phyloP scores from a whole-genome alignment of 1,139 yeast species.

The Candida sanyaensis region DNA sequence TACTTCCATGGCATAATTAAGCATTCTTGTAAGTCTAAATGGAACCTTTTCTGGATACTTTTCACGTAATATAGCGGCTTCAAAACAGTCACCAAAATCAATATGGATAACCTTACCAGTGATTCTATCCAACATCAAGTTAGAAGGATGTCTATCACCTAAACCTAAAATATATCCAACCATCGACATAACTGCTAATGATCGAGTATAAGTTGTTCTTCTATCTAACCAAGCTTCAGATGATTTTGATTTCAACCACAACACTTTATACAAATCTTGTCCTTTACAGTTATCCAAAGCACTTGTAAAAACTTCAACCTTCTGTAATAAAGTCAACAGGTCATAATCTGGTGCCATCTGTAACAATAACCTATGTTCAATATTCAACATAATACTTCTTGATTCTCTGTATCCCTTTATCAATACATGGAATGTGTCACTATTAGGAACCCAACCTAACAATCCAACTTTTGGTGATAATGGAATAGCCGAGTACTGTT shows the following conservation, averaged over 20 bases:
- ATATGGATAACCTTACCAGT: constrained; percentile 96
- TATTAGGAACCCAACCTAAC: constrained; percentile 95
- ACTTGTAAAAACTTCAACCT: constrained; percentile 94
- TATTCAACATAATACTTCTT: constrained; percentile 82
- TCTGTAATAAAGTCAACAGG: constrained; percentile 80
- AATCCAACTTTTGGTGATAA: constrained; percentile 96
- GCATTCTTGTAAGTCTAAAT: constrained; percentile 93
- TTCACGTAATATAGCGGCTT: constrained; percentile 94
- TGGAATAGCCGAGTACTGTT: constrained; percentile 90
- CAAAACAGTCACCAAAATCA: constrained; percentile 99
- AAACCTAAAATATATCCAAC: constrained; percentile 94
- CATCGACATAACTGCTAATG: constrained; percentile 98
- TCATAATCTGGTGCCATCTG: constrained; percentile 99
- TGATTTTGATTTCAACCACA: constrained; percentile 94
- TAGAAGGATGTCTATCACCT: constrained; percentile 98
- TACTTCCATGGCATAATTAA: constrained; percentile 98
- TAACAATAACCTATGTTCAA: constrained; percentile 92
- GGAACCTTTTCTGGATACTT: constrained; percentile 99
- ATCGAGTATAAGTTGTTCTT: constrained; percentile 92
- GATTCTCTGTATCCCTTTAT: constrained; percentile 92
- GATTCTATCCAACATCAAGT: constrained; percentile 88
- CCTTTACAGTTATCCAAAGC: constrained; percentile 96
- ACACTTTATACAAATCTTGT: constrained; percentile 90
- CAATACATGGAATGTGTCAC: constrained; percentile 93
- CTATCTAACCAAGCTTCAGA: constrained; percentile 98